Evolutionary conservation across 495 filamentous ascomycete species (phyloP), one percentile per base, ranked within the genome.

Genomic region (Massariosphaeria phaeospora): DNA sequence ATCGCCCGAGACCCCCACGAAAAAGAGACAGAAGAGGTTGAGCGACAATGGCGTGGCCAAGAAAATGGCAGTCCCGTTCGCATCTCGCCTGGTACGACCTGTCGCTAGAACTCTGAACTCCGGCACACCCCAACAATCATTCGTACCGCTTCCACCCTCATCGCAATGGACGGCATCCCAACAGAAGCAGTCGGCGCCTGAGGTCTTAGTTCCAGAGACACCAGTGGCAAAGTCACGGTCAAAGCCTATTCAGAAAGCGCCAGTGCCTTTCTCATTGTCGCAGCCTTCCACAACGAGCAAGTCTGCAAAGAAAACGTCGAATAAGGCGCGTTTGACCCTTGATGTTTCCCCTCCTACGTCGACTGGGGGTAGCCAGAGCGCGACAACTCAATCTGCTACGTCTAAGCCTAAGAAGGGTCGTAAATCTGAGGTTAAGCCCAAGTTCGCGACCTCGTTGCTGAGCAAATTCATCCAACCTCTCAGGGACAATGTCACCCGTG

Each of bases 161-260:
- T 20, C 47, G n/a, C 18, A 31, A 26, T 9, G 18, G 34, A 26
- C 7, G 12, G 17, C 13, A n/a, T 18, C 18, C 11, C 26, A 40
- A n/a, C 21, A 52, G 26, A 4, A 20, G 12, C n/a, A 43, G 25
- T 25, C 18, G 20, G 49, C 12, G 2, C 35, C 2, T 2, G 35
- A 34, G 1, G 15, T 52, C 17, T 9, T 43, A 11, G 18, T 52
- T 7, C 49, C 49, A 18, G 38, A 52, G 49, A 52, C 36, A 8
- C 49, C 49, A n/a, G n/a, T n/a, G 1, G 36, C 49, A 1, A 2
- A 5, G 2, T 9, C 7, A 7, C 1, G 12, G 6, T 2, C 41
- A 27, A 27, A 44, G 41, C 13, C 4, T 5, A n/a, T 11, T 11
- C 41, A n/a, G 25, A 44, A 7, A 15, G 13, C 21, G 17, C 21